These are phyloP conservation scores for Ustulina deusta DNA, from an alignment of 2,329 filamentous ascomycete genomes.

Conservation along the genomic window DNA sequence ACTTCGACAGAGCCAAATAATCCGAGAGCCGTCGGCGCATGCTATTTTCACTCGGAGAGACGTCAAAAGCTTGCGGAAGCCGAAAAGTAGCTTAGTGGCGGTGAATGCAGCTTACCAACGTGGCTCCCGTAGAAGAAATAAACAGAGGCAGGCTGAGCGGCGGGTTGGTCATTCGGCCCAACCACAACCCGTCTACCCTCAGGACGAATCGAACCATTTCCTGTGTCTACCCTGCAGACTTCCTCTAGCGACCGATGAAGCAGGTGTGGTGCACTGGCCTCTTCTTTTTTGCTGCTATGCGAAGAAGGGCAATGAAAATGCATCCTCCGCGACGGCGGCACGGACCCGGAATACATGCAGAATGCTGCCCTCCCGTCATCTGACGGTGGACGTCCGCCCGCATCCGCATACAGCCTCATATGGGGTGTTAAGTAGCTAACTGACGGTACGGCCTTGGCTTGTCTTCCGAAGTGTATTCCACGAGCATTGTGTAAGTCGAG, in stretches of 20 bases:
- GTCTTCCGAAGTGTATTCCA: neutral
- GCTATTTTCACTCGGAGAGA: neutral
- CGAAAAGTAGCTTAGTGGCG: neutral
- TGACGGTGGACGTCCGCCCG: neutral
- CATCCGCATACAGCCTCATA: neutral
- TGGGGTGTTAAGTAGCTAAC: neutral
- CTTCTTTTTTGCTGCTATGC: neutral
- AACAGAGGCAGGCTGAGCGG: neutral
- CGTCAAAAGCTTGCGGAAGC: neutral
- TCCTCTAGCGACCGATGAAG: neutral
- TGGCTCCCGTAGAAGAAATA: neutral
- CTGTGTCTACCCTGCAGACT: neutral
- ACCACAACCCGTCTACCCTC: neutral
- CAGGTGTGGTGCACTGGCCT: neutral
- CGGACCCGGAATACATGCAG: neutral
- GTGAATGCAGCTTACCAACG: constrained; percentile 3
- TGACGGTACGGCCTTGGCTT: neutral
- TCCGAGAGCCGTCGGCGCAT: neutral
- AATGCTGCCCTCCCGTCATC: neutral
- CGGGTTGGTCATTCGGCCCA: neutral
- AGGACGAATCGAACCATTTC: neutral
- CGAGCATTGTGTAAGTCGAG: constrained; percentile 1
- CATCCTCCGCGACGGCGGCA: neutral
- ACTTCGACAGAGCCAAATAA: neutral
- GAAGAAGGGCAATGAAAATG: neutral